Base-by-base conservation (phyloP, 164 flowering plant genomes). In the Akebia trifoliata region DNA sequence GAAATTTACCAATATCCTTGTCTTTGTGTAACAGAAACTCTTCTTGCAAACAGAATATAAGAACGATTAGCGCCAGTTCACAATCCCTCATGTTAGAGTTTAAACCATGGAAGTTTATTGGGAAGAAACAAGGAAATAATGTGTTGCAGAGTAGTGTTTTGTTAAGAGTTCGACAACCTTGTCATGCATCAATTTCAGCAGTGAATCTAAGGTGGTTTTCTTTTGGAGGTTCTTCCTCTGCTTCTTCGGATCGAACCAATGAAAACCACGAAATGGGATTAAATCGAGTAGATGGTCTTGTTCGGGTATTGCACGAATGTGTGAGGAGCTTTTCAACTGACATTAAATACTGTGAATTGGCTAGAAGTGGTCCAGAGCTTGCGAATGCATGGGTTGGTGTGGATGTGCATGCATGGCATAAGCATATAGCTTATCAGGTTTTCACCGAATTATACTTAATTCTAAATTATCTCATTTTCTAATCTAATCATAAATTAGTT, bases 351-450 rank as follows among this genome's bases (percentile, higher is more conserved):
- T 74, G 71, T 65, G 70, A 62, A 38, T 52, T 74, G 43, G 54
- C 58, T 37, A 64, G 74, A 70, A 72, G 67, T 11, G 56, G 72
- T 42, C 54, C 82, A 32, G 76, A 71, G 63, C 73, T 85, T 56
- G 67, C 86, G 11, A 78, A 68, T 70, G 93, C 93, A 15, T 85
- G 88, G 86, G 47, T 67, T 35, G 93, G 86, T 38, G 75, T 78
- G 50, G 88, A 83, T 71, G 82, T 81, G 39, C 75, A 79, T 70
- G 72, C 74, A 22, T 83, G 93, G 93, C 86, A 83, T 54, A 78
- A 61, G 61, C 72, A 64, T 29, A 56, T 79, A 50, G 75, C 86
- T 4, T 73, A 79, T 75, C 79, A 73, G 85, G 93, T 83, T 62
- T 24, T 43, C 32, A 15, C 11, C 59, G 14, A 40, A 7, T 26